Conservation (phyloP, 2,329 filamentous ascomycete species). For the Paecilomyces sp. region DNA sequence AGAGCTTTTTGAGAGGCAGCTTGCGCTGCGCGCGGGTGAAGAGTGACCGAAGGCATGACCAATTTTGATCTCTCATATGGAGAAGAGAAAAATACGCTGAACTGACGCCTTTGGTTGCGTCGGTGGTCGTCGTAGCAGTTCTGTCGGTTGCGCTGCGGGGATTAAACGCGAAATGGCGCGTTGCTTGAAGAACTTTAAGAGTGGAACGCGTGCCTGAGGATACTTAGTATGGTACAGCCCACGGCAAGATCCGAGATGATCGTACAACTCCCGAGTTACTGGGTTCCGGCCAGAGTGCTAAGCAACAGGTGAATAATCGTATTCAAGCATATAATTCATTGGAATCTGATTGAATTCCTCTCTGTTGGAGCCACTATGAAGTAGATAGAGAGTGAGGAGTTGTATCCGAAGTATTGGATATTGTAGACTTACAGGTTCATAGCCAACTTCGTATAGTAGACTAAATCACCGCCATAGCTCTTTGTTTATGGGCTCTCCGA, state of each 20-base stretch:
- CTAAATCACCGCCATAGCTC: neutral
- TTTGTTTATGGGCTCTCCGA: neutral
- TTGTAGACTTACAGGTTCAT: neutral
- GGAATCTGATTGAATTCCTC: neutral
- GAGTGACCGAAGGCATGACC: slow-evolving; percentile 35
- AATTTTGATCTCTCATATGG: neutral
- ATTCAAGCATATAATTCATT: neutral
- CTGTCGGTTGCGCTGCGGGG: neutral
- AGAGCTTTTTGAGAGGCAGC: slow-evolving; percentile 4
- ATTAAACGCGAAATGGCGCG: neutral
- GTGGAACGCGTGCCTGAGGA: neutral
- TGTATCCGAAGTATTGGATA: neutral
- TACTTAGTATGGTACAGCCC: neutral
- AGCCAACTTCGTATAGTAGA: neutral
- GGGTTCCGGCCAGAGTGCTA: neutral
- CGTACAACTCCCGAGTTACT: neutral
- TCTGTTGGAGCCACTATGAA: neutral
- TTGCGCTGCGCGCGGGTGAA: slow-evolving; percentile 20
- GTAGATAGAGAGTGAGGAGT: neutral
- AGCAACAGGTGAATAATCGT: neutral
- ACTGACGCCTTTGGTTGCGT: neutral
- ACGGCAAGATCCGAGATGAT: neutral
- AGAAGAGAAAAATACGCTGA: neutral
- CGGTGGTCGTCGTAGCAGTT: neutral
- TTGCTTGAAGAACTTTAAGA: neutral